Percentiles rank a stretch among this genome's conserved stretches.
Evolutionary conservation across 176 grass and related monocot genomes (phyloP).

Genomic region (Paspalum notatum): DNA sequence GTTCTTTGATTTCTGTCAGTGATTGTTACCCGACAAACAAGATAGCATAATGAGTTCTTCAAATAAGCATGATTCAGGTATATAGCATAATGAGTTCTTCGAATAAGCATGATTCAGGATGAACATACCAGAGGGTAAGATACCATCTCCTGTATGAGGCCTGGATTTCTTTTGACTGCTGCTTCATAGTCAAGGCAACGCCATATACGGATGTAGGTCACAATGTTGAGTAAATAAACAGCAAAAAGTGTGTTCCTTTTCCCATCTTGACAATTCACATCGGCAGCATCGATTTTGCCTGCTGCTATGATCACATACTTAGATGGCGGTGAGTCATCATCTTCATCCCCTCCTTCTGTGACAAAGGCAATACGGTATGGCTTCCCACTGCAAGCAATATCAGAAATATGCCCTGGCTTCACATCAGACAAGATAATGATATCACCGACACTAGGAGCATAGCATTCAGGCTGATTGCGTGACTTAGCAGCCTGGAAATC

Average conservation of each 20-base stretch:
- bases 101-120: neutral
- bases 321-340: slow-evolving; percentile 33
- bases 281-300: slow-evolving; percentile 32
- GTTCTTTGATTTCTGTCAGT: slow-evolving; percentile 3
- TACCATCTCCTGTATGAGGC: slow-evolving; percentile 38
- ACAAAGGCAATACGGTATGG: slow-evolving; percentile 41
- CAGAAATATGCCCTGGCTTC: slow-evolving; percentile 37
- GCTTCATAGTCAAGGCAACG: slow-evolving; percentile 42
- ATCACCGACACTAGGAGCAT: slow-evolving; percentile 56
- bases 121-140: slow-evolving; percentile 47
- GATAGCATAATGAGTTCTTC: neutral
- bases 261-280: neutral
- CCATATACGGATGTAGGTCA: slow-evolving; percentile 57
- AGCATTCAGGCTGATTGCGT: slow-evolving; percentile 28
- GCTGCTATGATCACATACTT: slow-evolving; percentile 47
- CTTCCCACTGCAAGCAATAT: slow-evolving; percentile 31
- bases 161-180: slow-evolving; percentile 25
- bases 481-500: slow-evolving; percentile 21
- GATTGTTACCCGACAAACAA: neutral
- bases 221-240: slow-evolving; percentile 59
- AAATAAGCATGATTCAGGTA: neutral
- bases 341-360: slow-evolving; percentile 43
- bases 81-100: neutral
- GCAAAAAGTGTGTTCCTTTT: slow-evolving; percentile 43
- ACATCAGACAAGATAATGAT: slow-evolving; percentile 56